A percentile compares a stretch with the other conserved stretches of the same genome.
phyloP scores from a whole-genome alignment of 352 stramenopile species.

The Thraustochytrium sp. region DNA sequence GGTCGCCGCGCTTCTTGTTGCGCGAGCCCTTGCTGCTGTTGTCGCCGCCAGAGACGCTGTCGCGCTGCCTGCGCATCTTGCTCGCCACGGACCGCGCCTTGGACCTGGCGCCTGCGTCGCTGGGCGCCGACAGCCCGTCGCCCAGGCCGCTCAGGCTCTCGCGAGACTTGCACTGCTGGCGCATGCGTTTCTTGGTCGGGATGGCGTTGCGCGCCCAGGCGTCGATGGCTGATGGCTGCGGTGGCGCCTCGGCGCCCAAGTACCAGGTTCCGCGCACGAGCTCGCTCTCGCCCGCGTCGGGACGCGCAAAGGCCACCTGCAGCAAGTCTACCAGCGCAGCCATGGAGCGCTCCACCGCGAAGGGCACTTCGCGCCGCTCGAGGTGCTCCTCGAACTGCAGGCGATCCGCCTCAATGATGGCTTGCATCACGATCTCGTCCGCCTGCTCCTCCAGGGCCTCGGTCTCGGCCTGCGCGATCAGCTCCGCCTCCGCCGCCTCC shows the following conservation, averaged over 20 bases:
- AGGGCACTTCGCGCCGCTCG: neutral
- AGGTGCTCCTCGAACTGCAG: slow-evolving; percentile 17
- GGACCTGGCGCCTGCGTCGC: slow-evolving; percentile 9
- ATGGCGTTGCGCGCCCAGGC: slow-evolving; percentile 16
- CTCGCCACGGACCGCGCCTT: neutral
- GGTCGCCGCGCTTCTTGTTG: slow-evolving; percentile 9
- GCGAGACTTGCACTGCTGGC: neutral
- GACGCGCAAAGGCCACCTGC: neutral
- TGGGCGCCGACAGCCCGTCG: neutral
- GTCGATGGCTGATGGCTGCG: neutral
- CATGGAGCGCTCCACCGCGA: neutral
- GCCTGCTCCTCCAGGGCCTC: neutral
- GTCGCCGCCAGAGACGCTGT: neutral
- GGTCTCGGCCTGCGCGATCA: neutral
- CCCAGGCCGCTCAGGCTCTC: neutral
- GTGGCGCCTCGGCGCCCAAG: neutral
- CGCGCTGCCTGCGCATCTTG: slow-evolving; percentile 15
- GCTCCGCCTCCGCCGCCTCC: neutral
- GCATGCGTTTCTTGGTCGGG: neutral
- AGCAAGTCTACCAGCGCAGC: neutral
- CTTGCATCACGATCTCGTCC: neutral
- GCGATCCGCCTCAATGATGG: neutral
- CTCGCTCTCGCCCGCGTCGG: neutral
- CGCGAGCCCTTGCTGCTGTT: neutral
- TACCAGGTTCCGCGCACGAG: neutral